Evolutionary conservation across 2,329 filamentous ascomycete genomes (phyloP), one percentile per base, ranked within the genome.

Genomic region (Apiospora sp.): DNA sequence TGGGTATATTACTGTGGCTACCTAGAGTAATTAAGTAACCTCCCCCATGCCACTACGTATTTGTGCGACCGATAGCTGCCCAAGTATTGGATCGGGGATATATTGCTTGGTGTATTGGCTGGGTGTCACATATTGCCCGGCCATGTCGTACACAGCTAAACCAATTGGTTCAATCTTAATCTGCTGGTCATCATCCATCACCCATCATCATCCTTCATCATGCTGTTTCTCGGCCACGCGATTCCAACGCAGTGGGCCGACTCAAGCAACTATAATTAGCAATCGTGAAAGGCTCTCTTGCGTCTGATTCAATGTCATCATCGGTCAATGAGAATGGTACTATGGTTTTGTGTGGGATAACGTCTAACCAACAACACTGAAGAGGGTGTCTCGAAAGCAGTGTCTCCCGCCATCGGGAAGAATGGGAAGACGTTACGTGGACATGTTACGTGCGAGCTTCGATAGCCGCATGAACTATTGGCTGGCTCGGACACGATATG

Each of bases 81-180:
- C 58, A 64, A 64, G 34, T 37, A 64, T 64, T 41, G 58, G 58
- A 41, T 64, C 58, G 58, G 58, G 58, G 34, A 41, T 64, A 64
- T 64, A 64, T 41, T 41, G 58, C 34, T 64, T 34, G 58, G 34
- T 14, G 58, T 41, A 64, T n/a, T 34, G 22, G 54, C n/a, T 22
- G 30, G 54, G 58, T 64, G 58, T 64, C 58, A 64, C 58, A 64
- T 41, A 14, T 16, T 37, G 54, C 5, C 27, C 14, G 14, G 27
- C 16, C 22, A 3, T 14, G 58, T 24, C 58, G 34, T 12, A 64
- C 58, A 64, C 30, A n/a, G 30, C 54, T 16, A 37, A 27, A 37
- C 30, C n/a, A 30, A n/a, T 7, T 37, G 54, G 37, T 61, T 37
- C 54, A 37, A 61, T 61, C 54, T 37, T 61, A 34, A 19, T 34